Base-by-base conservation (phyloP, 1,284 basidiomycete genomes). In the Melampsora larici-populina region DNA sequence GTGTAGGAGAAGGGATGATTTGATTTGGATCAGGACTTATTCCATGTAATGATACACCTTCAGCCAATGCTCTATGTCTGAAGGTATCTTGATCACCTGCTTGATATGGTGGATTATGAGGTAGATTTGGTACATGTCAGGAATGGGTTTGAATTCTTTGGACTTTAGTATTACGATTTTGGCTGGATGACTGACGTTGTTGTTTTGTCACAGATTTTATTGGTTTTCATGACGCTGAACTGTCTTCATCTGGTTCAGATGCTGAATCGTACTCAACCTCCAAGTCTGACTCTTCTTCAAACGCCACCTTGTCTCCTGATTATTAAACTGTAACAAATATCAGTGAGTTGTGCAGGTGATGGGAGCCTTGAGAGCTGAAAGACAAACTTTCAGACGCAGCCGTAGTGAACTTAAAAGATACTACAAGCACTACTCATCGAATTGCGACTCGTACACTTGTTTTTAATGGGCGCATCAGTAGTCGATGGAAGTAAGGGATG, bases 201-300 rank as follows among this genome's bases (percentile, higher is more conserved):
- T 11, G 5, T 43, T 43, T 43, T 43, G 40, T 8, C 6, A 8
- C 40, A 43, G 40, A 43, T 13, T 58, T 24, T 26, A 13, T 8
- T 40, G 9, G 11, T 48, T 7, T 40, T 36, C 4, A 40, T 26
- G 46, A 13, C 48, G 46, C 46, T 31, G 51, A 29, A 2, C 66
- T 17, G 36, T 75, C 73, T 33, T 55, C 26, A 46, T 75, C 65
- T 9, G 73, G 73, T 43, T 75, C 73, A 8, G 73, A 75, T 26
- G n/a, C 55, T 31, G 73, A 75, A 36, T 75, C 73, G 58, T 75
- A 75, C 1, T 75, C 73, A 3, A 75, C 73, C n/a, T 75, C 73
- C 17, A 65, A 75, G n/a, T 75, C 73, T 18, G 73, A 60, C 13
- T 75, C 73, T 43, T 51, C 48, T n/a, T 67, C 29, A 2, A 68